Evolutionary conservation across 176 grass and related monocot species (phyloP).

Genomic region (Otatea glauca): DNA sequence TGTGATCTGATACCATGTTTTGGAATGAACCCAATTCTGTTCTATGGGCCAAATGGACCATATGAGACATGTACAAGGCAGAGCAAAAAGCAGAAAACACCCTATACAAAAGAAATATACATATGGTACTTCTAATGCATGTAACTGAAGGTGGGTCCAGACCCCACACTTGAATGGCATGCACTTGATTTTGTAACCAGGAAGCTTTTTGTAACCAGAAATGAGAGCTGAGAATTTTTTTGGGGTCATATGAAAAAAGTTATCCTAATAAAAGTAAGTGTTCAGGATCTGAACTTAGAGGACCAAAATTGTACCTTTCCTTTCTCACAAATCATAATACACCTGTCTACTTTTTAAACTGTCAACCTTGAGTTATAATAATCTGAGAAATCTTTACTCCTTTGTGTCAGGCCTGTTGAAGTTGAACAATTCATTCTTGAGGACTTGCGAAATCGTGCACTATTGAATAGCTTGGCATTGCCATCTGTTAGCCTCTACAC

Average conservation of each 20-base stretch:
- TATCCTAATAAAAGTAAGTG: conserved; percentile 6
- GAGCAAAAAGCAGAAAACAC: too few species aligned
- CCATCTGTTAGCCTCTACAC: conserved; percentile 99
- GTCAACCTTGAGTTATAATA: conserved; percentile 20
- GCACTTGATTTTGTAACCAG: conserved; percentile 12
- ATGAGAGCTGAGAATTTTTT: background rate
- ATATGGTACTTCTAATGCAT: too few species aligned
- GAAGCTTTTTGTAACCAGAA: conserved; percentile 14
- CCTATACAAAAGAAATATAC: too few species aligned
- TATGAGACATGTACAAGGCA: too few species aligned
- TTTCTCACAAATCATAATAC: conserved; percentile 8
- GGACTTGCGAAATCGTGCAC: conserved; percentile 82
- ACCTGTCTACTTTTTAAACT: conserved; percentile 26
- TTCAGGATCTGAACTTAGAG: background rate
- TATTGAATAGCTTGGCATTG: conserved; percentile 76
- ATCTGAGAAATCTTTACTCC: conserved; percentile 18
- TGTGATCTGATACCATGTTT: too few species aligned
- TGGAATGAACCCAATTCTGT: too few species aligned
- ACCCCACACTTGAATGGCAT: conserved; percentile 14
- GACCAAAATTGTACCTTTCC: background rate
- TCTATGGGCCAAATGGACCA: too few species aligned
- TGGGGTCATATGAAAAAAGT: background rate
- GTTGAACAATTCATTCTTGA: conserved; percentile 82
- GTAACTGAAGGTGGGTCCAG: background rate
- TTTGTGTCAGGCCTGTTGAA: conserved; percentile 84